Base-by-base conservation (phyloP, 257 asterid species). In the Ajuga chamaepitys region DNA sequence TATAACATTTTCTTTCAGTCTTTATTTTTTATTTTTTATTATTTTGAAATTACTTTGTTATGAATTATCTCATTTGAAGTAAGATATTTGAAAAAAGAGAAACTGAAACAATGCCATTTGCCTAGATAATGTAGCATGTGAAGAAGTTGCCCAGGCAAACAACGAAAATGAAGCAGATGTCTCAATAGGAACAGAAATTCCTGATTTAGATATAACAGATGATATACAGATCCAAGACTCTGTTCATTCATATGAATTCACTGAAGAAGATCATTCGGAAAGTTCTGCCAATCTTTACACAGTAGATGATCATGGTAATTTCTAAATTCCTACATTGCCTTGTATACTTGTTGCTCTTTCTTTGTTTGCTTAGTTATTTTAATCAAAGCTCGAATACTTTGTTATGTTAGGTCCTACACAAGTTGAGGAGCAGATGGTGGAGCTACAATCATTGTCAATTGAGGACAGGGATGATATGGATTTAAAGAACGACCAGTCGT, bases 111-210 rank as follows among this genome's bases (percentile, higher is more conserved):
- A 66, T 69, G 70, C 54, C 18, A 22, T 60, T 75, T 71, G 18
- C 48, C 52, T 59, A 41, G 77, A 74, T 64, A 57, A 75, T 81
- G 82, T 77, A 75, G 85, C 74, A 50, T 60, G 79, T 68, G 98
- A 81, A 77, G 95, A 78, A 74, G 74, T 24, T 64, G 59, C 78
- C 72, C 79, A 69, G 58, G 81, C n/a, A 30, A 74, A 66, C 69
- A 75, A 72, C 74, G 97, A 84, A 81, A 83, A 82, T 69, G 99
- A 87, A 76, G 85, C 89, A 68, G 95, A 91, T 64, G 95, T 91
- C 78, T 95, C 91, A 41, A 91, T 91, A 66, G 99, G 97, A 62
- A 91, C 95, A 25, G 98, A 91, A 68, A 95, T 95, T 79, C 99
- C 97, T 34, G 97, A 86, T 79, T 71, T 91, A 73, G 86, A 91